Evolutionary conservation across 306 rosid genomes (phyloP).

Genomic region (Macrotyloma uniflorum): DNA sequence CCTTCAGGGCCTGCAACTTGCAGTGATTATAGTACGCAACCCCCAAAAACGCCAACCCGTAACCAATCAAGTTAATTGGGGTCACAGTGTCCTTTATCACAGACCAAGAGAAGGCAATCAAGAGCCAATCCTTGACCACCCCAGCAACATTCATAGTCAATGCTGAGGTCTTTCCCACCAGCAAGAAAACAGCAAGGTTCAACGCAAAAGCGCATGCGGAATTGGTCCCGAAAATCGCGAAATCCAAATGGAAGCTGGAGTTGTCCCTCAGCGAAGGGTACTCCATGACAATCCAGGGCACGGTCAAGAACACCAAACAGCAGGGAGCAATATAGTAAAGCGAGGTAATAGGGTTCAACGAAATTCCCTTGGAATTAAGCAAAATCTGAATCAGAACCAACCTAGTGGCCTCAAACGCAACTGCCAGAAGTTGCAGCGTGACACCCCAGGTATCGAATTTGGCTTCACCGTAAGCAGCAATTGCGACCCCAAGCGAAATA

Average conservation of each 20-base stretch:
- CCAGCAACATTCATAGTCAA: slow-evolving; percentile 99
- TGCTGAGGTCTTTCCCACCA: slow-evolving; percentile 97
- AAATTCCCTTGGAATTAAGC: slow-evolving; percentile 80
- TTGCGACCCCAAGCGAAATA: slow-evolving; percentile 80
- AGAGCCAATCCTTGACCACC: slow-evolving; percentile 92
- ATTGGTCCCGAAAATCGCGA: slow-evolving; percentile 71
- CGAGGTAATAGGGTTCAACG: slow-evolving; percentile 85
- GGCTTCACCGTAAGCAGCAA: slow-evolving; percentile 94
- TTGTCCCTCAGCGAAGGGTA: slow-evolving; percentile 74
- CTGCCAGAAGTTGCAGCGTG: slow-evolving; percentile 73
- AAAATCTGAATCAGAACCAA: slow-evolving; percentile 86
- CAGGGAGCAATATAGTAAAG: slow-evolving; percentile 98
- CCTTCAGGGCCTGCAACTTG: slow-evolving; percentile 90
- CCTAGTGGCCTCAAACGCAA: slow-evolving; percentile 88
- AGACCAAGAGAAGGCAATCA: slow-evolving; percentile 98
- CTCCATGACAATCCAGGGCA: slow-evolving; percentile 87
- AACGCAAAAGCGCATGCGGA: slow-evolving; percentile 82
- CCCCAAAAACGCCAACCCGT: slow-evolving; percentile 83
- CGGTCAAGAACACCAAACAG: slow-evolving; percentile 69
- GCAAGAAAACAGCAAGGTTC: slow-evolving; percentile 85
- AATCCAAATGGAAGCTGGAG: slow-evolving; percentile 79
- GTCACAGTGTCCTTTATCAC: slow-evolving; percentile 95
- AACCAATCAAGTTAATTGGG: slow-evolving; percentile 78
- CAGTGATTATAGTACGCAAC: slow-evolving; percentile 91
- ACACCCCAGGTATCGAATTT: slow-evolving; percentile 80